phyloP scores from a whole-genome alignment of 176 grass and related monocot genomes.

The Ampelocalamus luodianensis region DNA sequence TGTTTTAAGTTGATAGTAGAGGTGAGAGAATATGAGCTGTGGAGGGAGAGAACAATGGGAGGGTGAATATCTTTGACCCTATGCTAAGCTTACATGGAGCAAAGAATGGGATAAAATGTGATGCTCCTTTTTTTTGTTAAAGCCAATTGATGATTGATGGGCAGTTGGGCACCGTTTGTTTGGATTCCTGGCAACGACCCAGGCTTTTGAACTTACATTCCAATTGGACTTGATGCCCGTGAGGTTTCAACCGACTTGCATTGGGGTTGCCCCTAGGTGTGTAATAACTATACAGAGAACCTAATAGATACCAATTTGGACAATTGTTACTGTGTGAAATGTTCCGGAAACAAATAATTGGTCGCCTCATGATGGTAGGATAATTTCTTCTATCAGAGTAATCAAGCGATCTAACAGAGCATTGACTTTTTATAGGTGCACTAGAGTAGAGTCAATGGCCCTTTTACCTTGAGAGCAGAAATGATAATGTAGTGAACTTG shows the following conservation, averaged over 20 bases:
- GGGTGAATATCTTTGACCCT: not conserved
- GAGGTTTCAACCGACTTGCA: not conserved
- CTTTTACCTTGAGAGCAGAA: not conserved
- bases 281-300: not conserved
- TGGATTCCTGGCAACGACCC: not conserved
- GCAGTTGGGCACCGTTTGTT: not conserved
- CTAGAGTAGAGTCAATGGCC: not conserved
- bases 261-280: not conserved
- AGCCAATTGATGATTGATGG: not conserved
- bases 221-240: not conserved
- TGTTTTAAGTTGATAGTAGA: not conserved
- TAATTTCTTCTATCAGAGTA: not conserved
- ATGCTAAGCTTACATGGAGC: not conserved
- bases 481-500: not conserved
- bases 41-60: not conserved
- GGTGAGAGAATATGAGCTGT: not conserved
- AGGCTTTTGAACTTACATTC: not conserved
- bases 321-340: not conserved
- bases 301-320: not conserved
- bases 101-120: not conserved
- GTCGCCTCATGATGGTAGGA: not conserved
- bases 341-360: not conserved
- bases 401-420: not conserved
- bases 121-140: not conserved
- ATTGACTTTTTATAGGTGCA: not conserved